Conservation (phyloP, 331 rosid species). For the Saraca asoca region DNA sequence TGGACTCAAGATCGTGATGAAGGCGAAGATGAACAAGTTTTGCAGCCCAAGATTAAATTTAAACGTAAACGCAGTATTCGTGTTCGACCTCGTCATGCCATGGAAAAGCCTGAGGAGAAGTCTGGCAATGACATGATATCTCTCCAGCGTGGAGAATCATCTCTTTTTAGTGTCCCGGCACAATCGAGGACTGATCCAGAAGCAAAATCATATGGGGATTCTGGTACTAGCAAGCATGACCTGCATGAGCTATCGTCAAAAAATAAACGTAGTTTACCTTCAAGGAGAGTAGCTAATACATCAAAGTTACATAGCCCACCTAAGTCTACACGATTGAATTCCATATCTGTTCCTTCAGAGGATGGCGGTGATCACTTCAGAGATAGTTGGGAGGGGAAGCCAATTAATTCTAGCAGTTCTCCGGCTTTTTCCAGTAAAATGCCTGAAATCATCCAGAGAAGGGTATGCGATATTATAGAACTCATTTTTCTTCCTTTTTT, state of each 20-base stretch:
- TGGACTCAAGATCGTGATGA: conserved; percentile 97
- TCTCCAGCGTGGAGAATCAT: conserved; percentile 70
- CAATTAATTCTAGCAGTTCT: conserved; percentile 57
- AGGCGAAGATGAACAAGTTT: conserved; percentile 91
- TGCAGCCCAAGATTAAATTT: conserved; percentile 90
- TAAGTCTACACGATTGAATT: conserved; percentile 71
- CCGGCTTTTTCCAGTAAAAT: conserved; percentile 62
- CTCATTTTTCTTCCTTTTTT: no score
- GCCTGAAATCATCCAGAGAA: conserved; percentile 77
- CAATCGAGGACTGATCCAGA: conserved; percentile 62
- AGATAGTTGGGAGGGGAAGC: conserved; percentile 78
- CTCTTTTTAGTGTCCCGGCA: conserved; percentile 61
- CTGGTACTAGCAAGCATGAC: conserved; percentile 63
- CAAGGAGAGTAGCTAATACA: conserved; percentile 62
- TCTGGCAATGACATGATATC: conserved; percentile 63
- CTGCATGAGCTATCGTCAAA: conserved; percentile 64
- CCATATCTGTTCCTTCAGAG: conserved; percentile 61
- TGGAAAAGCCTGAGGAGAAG: conserved; percentile 88
- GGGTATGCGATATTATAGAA: no score
- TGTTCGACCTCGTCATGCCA: conserved; percentile 80
- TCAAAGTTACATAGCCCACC: conserved; percentile 75
- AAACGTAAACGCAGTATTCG: conserved; percentile 92
- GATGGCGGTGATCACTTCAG: conserved; percentile 65
- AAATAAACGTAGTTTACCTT: conserved; percentile 64
- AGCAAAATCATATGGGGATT: conserved; percentile 56